Conservation (phyloP, 176 grass and related monocot species). For the Carex kokanica region DNA sequence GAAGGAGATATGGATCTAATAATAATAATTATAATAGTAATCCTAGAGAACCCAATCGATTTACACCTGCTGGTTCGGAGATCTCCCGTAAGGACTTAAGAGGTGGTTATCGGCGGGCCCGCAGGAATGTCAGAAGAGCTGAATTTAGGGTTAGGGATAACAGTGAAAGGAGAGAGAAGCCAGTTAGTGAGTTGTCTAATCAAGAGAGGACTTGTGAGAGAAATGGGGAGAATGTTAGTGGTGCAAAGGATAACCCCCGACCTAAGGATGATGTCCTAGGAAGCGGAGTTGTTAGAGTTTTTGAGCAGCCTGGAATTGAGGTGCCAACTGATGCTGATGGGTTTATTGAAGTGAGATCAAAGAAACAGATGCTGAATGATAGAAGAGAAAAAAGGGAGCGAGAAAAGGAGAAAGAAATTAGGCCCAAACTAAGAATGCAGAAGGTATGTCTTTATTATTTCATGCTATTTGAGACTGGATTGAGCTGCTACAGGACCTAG, state of each 20-base stretch:
- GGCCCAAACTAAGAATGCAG: slow-evolving; percentile 61
- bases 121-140: slow-evolving; percentile 64
- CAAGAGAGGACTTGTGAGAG: slow-evolving; percentile 46
- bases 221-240: slow-evolving; percentile 43
- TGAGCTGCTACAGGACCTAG: not conserved
- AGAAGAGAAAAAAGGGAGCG: slow-evolving; percentile 87
- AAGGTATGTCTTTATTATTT: slow-evolving; percentile 54
- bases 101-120: slow-evolving; percentile 56
- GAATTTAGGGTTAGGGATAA: slow-evolving; percentile 76
- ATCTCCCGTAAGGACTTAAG: slow-evolving; percentile 51
- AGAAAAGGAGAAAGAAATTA: slow-evolving; percentile 98
- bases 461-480: slow-evolving; percentile 2
- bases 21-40: slow-evolving; percentile 40
- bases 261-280: slow-evolving; percentile 48
- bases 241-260: not conserved
- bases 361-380: slow-evolving; percentile 90
- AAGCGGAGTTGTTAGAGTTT: slow-evolving; percentile 62
- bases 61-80: slow-evolving; percentile 39
- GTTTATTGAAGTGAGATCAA: slow-evolving; percentile 98
- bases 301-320: slow-evolving; percentile 87
- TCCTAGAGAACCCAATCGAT: slow-evolving; percentile 50
- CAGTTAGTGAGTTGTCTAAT: slow-evolving; percentile 36
- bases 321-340: slow-evolving; percentile 91
- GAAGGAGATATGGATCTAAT: slow-evolving; percentile 55
- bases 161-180: slow-evolving; percentile 50